Evolutionary conservation across 495 filamentous ascomycete genomes (phyloP).

Genomic region (Bombardia bombarda): DNA sequence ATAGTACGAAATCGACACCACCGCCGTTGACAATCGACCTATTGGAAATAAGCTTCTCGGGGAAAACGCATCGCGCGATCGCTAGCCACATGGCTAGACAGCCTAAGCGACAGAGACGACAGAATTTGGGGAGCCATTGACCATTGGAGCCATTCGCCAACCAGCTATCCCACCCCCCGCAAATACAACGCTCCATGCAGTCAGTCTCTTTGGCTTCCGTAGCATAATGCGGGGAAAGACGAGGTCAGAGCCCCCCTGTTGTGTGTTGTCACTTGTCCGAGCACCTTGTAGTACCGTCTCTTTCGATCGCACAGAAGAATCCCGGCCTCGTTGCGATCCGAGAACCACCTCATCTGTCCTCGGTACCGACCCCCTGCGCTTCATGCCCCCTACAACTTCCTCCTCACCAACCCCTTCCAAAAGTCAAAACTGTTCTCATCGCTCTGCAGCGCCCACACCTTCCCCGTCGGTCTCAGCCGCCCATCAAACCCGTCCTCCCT

Average conservation of each 20-base stretch:
- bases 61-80: conserved; percentile 1
- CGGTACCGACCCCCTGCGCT: background rate
- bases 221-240: conserved; percentile 7
- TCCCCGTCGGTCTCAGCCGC: conserved; percentile 53
- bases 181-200: conserved; percentile 6
- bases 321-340: background rate
- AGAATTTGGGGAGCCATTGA: no score
- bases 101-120: no score
- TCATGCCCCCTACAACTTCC: conserved; percentile 50
- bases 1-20: no score
- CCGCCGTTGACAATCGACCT: no score
- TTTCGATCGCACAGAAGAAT: background rate
- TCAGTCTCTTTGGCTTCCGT: background rate
- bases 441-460: conserved; percentile 77
- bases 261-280: no score
- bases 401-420: conserved; percentile 78
- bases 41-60: background rate
- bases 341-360: background rate
- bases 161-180: conserved; percentile 2
- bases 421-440: conserved; percentile 99
- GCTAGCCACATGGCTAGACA: no score
- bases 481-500: conserved; percentile 50
- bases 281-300: no score
- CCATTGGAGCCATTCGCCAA: background rate
- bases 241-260: conserved; percentile 6